These are phyloP conservation scores for Podaxis rugospora DNA, from an alignment of 768 basidiomycete genomes.

Conservation along the genomic window DNA sequence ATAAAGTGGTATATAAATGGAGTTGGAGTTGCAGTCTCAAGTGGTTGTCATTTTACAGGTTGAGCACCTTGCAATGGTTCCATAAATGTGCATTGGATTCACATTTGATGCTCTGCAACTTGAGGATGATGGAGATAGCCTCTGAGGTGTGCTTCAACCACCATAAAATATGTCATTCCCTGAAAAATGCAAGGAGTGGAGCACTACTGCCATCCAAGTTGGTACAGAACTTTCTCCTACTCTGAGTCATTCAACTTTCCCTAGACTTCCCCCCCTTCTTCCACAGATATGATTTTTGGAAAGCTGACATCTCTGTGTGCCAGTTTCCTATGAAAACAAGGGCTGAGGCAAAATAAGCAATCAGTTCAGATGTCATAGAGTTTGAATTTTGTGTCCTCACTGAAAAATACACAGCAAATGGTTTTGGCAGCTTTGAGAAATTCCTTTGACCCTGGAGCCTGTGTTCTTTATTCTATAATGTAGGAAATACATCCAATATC, in stretches of 20 bases:
- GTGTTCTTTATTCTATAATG: no score
- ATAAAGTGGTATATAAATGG: background rate
- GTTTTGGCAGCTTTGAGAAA: no score
- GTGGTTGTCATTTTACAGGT: background rate
- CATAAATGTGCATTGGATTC: background rate
- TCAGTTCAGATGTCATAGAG: background rate
- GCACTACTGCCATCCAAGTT: background rate
- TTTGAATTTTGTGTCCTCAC: background rate
- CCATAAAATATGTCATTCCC: background rate
- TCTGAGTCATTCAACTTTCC: conserved; percentile 5
- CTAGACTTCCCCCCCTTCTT: background rate
- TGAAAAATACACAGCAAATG: background rate
- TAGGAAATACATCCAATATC: no score
- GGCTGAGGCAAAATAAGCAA: background rate
- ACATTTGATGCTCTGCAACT: no score
- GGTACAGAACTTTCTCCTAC: background rate
- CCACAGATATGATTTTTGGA: background rate
- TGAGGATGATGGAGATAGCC: background rate
- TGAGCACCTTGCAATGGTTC: background rate
- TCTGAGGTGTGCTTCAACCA: background rate
- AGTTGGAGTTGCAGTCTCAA: background rate
- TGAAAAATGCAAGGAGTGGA: background rate
- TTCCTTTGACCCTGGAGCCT: no score
- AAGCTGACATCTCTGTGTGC: conserved; percentile 4
- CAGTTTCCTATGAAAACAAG: background rate